Percentiles rank a stretch among this genome's conserved stretches.
Evolutionary conservation across 1,139 yeast species (phyloP).

Genomic region (Pichia sp.): DNA sequence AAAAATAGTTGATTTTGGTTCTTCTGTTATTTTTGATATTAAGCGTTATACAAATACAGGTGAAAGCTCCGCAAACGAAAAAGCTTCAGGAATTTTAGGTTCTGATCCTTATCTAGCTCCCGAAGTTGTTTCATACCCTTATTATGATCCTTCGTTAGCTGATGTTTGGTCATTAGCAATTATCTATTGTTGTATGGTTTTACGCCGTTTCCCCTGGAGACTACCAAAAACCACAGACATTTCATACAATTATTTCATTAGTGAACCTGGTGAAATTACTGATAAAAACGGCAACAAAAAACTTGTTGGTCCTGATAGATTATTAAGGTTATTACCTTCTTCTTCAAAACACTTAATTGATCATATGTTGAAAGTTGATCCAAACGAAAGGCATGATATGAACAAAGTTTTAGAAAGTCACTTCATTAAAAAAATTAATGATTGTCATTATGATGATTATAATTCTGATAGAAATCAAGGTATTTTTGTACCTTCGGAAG

Average conservation of each 20-base stretch:
- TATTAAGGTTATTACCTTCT: conserved; percentile 80
- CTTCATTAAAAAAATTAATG: conserved; percentile 61
- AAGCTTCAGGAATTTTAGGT: conserved; percentile 68
- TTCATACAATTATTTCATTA: conserved; percentile 25
- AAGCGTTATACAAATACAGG: conserved; percentile 5
- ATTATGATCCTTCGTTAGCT: conserved; percentile 64
- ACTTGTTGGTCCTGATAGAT: conserved; percentile 72
- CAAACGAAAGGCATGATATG: conserved; percentile 61
- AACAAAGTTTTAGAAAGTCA: conserved; percentile 60
- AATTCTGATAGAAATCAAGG: conserved; percentile 10
- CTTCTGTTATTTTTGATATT: conserved; percentile 52
- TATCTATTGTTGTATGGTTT: conserved; percentile 67
- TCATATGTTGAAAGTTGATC: conserved; percentile 66
- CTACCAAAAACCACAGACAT: conserved; percentile 50
- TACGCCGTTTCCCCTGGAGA: conserved; percentile 75
- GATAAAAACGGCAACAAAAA: conserved; percentile 24
- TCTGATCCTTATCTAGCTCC: conserved; percentile 80
- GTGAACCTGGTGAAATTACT: conserved; percentile 18
- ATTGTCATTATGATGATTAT: conserved; percentile 28
- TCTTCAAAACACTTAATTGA: conserved; percentile 75
- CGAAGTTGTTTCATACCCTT: conserved; percentile 45
- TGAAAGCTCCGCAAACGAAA: not conserved
- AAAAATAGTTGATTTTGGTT: conserved; percentile 72
- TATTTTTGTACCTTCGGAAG: conserved; percentile 22
- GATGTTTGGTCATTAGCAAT: conserved; percentile 80